Evolutionary conservation across 2,329 filamentous ascomycete species (phyloP).

Genomic region (Orbilia oligospora): DNA sequence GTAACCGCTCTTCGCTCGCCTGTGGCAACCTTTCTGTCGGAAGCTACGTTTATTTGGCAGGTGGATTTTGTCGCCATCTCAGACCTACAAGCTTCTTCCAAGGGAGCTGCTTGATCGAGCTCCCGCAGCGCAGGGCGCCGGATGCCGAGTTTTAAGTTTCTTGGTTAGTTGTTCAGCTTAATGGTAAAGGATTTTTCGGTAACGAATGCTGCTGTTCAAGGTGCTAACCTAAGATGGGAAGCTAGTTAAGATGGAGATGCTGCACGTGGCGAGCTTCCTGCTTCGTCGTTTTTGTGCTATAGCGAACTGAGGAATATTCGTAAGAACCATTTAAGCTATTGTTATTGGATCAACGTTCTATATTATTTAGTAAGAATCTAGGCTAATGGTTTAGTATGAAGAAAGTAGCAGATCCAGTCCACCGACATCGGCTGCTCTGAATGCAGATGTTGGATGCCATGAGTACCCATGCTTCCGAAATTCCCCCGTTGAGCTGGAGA

Average conservation of each 20-base stretch:
- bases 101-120: constrained; percentile 37
- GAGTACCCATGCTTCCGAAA: constrained; percentile 4
- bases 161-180: constrained; percentile 1
- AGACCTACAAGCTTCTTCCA: neutral
- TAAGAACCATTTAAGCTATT: neutral
- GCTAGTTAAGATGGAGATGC: constrained; percentile 5
- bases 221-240: constrained; percentile 10
- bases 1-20: constrained; percentile 26
- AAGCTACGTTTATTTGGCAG: constrained; percentile 37
- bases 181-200: neutral
- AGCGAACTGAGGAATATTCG: neutral
- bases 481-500: neutral
- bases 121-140: constrained; percentile 38
- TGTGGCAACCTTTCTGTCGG: constrained; percentile 24
- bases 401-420: neutral
- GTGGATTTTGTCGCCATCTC: constrained; percentile 25
- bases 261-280: constrained; percentile 11
- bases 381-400: too few species aligned
- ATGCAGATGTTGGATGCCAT: neutral
- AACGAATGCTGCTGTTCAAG: neutral
- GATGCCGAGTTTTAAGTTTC: constrained; percentile 31
- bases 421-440: constrained; percentile 10
- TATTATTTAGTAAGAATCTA: neutral
- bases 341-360: neutral
- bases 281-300: neutral